Conservation (phyloP, 768 basidiomycete genomes). For the Amanita rubescens region DNA sequence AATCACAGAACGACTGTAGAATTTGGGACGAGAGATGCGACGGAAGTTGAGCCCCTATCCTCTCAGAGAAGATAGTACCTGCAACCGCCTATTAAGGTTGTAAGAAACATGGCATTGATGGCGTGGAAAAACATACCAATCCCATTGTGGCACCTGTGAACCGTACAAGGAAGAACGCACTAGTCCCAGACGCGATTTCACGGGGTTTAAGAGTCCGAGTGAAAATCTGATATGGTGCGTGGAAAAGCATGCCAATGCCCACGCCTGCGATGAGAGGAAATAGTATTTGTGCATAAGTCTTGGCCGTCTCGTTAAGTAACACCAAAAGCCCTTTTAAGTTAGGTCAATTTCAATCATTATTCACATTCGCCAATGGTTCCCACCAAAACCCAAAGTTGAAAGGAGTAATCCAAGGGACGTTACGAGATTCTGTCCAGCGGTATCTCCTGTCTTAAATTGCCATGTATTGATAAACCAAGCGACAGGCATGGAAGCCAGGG, state of each 20-base stretch:
- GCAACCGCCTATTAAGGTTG: slow-evolving; percentile 53
- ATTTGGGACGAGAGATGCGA: slow-evolving; percentile 32
- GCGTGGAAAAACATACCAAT: slow-evolving; percentile 41
- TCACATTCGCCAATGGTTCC: slow-evolving; percentile 9
- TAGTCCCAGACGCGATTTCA: slow-evolving; percentile 72
- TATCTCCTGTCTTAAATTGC: slow-evolving; percentile 49
- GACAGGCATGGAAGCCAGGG: slow-evolving; percentile 76
- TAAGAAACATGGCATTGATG: not conserved
- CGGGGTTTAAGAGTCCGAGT: slow-evolving; percentile 53
- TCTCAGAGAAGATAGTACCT: slow-evolving; percentile 63
- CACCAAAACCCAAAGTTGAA: slow-evolving; percentile 70
- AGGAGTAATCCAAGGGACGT: slow-evolving; percentile 59
- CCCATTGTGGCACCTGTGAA: slow-evolving; percentile 84
- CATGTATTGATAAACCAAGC: slow-evolving; percentile 76
- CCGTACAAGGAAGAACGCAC: slow-evolving; percentile 81
- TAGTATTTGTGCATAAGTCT: slow-evolving; percentile 35
- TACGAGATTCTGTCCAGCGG: slow-evolving; percentile 56
- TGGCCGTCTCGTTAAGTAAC: slow-evolving; percentile 48
- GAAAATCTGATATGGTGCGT: slow-evolving; percentile 80
- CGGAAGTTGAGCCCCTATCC: slow-evolving; percentile 43
- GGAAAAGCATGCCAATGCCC: slow-evolving; percentile 79
- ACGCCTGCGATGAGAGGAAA: slow-evolving; percentile 69
- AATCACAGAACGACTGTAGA: slow-evolving; percentile 44
- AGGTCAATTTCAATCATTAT: slow-evolving; percentile 10
- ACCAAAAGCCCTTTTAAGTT: slow-evolving; percentile 57